phyloP scores from a whole-genome alignment of 805 yeast genomes.

The Candida railenensis region DNA sequence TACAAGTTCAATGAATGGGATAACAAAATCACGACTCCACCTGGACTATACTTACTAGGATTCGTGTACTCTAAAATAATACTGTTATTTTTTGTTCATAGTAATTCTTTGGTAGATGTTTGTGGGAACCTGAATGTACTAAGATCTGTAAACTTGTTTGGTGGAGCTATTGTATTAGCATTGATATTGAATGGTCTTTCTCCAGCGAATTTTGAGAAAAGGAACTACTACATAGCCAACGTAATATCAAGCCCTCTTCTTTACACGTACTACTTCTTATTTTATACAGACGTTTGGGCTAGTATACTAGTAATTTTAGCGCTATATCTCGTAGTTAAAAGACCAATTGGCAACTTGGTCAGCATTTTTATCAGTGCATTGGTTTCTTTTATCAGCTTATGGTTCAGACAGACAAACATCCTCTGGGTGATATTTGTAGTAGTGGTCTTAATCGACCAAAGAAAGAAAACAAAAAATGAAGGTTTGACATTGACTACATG shows the following conservation, averaged over 20 bases:
- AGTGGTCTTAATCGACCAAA: constrained; percentile 52
- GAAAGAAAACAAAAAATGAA: constrained; percentile 28
- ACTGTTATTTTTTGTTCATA: constrained; percentile 19
- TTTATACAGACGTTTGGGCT: constrained; percentile 95
- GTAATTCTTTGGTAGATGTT: constrained; percentile 23
- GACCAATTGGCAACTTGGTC: constrained; percentile 15
- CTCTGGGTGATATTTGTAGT: constrained; percentile 74
- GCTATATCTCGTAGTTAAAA: constrained; percentile 43
- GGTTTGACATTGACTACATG: constrained; percentile 13
- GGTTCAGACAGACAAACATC: constrained; percentile 88
- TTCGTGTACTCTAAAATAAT: constrained; percentile 36
- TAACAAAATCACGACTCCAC: constrained; percentile 93
- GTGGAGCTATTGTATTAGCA: constrained; percentile 59
- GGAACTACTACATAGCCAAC: constrained; percentile 27
- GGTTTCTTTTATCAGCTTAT: constrained; percentile 60
- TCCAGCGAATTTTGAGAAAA: constrained; percentile 2
- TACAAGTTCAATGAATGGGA: constrained; percentile 73
- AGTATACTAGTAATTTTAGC: constrained; percentile 63
- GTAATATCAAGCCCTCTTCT: constrained; percentile 63
- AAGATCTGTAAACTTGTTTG: constrained; percentile 59
- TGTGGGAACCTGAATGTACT: constrained; percentile 21
- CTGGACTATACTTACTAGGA: constrained; percentile 72
- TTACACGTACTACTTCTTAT: constrained; percentile 69
- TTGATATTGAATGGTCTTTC: constrained; percentile 30
- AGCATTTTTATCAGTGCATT: constrained; percentile 45